Conservation (phyloP, 257 asterid species). For the Fraxinus americana region DNA sequence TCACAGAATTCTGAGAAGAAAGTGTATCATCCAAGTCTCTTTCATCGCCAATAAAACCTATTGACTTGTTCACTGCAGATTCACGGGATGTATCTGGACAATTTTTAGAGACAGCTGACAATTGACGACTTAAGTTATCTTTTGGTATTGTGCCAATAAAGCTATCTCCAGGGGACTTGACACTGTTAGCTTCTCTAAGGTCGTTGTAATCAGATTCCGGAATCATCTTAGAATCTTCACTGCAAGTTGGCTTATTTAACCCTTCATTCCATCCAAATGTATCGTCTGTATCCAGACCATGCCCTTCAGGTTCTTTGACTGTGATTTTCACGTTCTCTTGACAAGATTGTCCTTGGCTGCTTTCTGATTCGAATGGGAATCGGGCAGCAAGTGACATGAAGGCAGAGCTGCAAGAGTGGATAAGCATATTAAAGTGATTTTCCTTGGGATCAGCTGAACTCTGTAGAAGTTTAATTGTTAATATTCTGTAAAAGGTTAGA, state of each 20-base stretch:
- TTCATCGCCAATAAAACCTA: slow-evolving; percentile 20
- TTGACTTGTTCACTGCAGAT: slow-evolving; percentile 20
- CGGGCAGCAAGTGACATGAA: slow-evolving; percentile 54
- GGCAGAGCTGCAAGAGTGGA: slow-evolving; percentile 50
- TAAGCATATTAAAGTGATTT: background rate
- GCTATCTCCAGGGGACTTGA: slow-evolving; percentile 21
- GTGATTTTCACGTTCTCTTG: slow-evolving; percentile 27
- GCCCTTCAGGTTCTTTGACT: slow-evolving; percentile 29
- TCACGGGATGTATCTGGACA: slow-evolving; percentile 27
- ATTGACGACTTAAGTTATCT: slow-evolving; percentile 16
- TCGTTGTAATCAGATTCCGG: slow-evolving; percentile 23
- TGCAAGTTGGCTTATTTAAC: slow-evolving; percentile 22
- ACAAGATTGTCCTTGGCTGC: slow-evolving; percentile 10
- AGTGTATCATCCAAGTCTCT: slow-evolving; percentile 30
- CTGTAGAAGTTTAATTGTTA: background rate
- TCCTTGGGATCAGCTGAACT: background rate
- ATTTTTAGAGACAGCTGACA: slow-evolving; percentile 30
- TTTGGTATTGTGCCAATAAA: slow-evolving; percentile 26
- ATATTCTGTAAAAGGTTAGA: background rate
- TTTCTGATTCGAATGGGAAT: slow-evolving; percentile 39
- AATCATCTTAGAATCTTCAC: slow-evolving; percentile 25
- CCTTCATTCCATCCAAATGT: slow-evolving; percentile 36
- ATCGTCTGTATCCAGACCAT: slow-evolving; percentile 33
- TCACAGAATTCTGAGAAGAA: slow-evolving; percentile 46
- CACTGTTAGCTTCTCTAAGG: slow-evolving; percentile 20